phyloP scores from a whole-genome alignment of 116 monocot species.

The Posidonia oceanica region DNA sequence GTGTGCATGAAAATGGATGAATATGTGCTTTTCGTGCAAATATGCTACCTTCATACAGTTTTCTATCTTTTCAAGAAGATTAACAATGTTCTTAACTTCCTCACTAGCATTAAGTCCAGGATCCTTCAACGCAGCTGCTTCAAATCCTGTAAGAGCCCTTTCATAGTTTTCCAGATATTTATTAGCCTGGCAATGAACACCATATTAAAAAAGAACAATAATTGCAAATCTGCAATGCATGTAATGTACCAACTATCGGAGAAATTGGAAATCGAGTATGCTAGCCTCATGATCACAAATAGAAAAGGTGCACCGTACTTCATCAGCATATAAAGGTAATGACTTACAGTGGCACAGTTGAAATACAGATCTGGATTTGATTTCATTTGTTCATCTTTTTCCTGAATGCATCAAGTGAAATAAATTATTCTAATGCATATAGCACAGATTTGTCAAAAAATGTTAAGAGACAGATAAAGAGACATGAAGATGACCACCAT shows the following conservation, averaged over 20 bases:
- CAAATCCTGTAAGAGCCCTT: slow-evolving; percentile 84
- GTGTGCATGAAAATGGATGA: too few species aligned
- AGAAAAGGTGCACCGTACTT: neutral
- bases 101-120: slow-evolving; percentile 67
- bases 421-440: neutral
- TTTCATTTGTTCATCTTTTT: slow-evolving; percentile 69
- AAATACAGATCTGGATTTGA: slow-evolving; percentile 80
- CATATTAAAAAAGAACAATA: neutral
- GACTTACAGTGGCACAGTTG: slow-evolving; percentile 80
- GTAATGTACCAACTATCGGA: too few species aligned
- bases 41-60: slow-evolving; percentile 59
- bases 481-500: neutral
- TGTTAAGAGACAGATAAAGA: too few species aligned
- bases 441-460: neutral
- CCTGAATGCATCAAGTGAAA: slow-evolving; percentile 29
- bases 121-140: slow-evolving; percentile 83
- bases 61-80: slow-evolving; percentile 80
- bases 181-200: slow-evolving; percentile 42
- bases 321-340: slow-evolving; percentile 1
- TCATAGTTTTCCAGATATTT: slow-evolving; percentile 95
- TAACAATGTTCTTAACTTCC: slow-evolving; percentile 64
- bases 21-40: neutral
- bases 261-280: neutral
- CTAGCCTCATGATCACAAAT: neutral
- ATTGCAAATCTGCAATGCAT: neutral